Percentiles rank a stretch among this genome's conserved stretches.
Conservation (phyloP, 202 grass and related monocot species). For the Eragrostis tef region DNA sequence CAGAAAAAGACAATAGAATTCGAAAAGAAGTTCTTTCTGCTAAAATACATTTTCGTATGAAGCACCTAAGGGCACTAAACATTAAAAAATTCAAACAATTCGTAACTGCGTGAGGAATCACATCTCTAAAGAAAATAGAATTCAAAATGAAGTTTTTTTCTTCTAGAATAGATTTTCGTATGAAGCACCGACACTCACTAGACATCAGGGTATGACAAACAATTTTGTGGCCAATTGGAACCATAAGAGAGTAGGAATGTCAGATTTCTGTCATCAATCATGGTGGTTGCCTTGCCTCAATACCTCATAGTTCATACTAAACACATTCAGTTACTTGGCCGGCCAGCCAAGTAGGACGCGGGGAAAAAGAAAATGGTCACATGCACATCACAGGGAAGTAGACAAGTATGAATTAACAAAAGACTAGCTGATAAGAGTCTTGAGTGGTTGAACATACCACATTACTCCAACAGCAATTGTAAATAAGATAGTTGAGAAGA, state of each 20-base stretch:
- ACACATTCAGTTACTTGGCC: constrained; percentile 20
- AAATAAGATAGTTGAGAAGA: constrained; percentile 85
- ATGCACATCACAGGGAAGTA: constrained; percentile 32
- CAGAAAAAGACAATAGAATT: constrained; percentile 12
- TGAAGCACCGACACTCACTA: neutral
- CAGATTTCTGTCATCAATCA: neutral
- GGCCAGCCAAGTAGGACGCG: constrained; percentile 21
- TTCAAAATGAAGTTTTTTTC: too few species aligned
- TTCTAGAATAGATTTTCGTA: too few species aligned
- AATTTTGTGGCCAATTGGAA: constrained; percentile 29
- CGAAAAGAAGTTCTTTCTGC: neutral
- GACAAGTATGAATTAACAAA: constrained; percentile 35
- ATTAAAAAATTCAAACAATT: too few species aligned
- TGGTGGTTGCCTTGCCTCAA: neutral
- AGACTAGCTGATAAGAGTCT: constrained; percentile 22
- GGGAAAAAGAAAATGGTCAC: neutral
- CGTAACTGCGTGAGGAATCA: too few species aligned
- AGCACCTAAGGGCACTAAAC: too few species aligned
- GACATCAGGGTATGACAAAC: constrained; percentile 3
- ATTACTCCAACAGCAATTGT: constrained; percentile 70
- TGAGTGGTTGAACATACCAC: constrained; percentile 66
- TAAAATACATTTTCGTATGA: constrained; percentile 5
- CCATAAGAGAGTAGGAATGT: constrained; percentile 14
- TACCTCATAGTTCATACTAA: too few species aligned
- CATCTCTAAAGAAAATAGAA: too few species aligned